Conservation (phyloP, 208 protist species). For the Leishmania aethiopica region DNA sequence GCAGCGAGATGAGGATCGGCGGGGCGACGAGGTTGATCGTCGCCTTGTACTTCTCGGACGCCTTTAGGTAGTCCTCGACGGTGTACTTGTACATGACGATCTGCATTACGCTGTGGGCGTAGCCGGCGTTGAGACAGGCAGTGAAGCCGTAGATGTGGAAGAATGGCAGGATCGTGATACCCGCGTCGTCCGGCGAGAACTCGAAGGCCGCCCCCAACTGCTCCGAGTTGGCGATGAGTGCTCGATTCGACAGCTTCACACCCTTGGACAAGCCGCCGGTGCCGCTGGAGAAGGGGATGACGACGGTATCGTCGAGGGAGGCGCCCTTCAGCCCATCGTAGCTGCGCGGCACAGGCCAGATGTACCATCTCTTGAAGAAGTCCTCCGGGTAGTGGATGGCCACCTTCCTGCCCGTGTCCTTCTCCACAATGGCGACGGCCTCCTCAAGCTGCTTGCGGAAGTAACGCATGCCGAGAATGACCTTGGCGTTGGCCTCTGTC, state of each 20-base stretch:
- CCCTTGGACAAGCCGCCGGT: conserved; percentile 50
- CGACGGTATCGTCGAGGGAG: conserved; percentile 19
- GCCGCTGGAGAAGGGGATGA: conserved; percentile 21
- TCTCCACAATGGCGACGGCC: conserved; percentile 20
- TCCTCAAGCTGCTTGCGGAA: conserved; percentile 26
- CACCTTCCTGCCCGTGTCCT: conserved; percentile 27
- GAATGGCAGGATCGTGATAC: conserved; percentile 64
- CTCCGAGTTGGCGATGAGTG: conserved; percentile 33
- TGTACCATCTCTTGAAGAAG: conserved; percentile 26
- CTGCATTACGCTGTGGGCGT: conserved; percentile 34
- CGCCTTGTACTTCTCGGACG: conserved; percentile 55
- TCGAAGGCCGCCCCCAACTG: conserved; percentile 27
- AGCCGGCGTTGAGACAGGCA: conserved; percentile 32
- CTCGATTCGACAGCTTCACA: conserved; percentile 46
- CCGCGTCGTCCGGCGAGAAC: conserved; percentile 27
- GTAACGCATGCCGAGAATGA: conserved; percentile 25
- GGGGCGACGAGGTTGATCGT: conserved; percentile 71
- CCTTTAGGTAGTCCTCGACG: conserved; percentile 41
- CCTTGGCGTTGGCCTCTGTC: conserved; percentile 23
- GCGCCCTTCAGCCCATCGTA: conserved; percentile 19
- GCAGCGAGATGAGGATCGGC: conserved; percentile 67
- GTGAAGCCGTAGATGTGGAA: conserved; percentile 90
- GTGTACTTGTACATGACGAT: conserved; percentile 66
- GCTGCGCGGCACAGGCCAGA: conserved; percentile 15
- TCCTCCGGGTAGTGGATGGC: conserved; percentile 31